Evolutionary conservation across 768 basidiomycete species (phyloP), one percentile per base, ranked within the genome.

Genomic region (Psilocybe cyanescens): DNA sequence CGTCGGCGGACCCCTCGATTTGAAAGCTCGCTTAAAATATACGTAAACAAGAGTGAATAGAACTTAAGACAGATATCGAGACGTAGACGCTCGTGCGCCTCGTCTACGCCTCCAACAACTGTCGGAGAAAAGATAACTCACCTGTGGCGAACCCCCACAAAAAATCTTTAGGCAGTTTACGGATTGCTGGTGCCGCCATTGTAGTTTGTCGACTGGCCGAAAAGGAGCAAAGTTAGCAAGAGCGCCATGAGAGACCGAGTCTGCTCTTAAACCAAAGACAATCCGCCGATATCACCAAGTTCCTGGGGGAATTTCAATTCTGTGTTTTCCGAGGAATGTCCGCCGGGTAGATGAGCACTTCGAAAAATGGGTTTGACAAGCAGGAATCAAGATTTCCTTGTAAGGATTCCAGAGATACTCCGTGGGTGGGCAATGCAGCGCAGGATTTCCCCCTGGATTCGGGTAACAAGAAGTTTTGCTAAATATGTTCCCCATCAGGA

Each of bases 121-220:
- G 31, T n/a, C 19, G 19, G 29, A 33, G 46, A 65, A 67, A 60
- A 44, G 57, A 44, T 28, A 17, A 68, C 84, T 64, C 62, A 85
- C 88, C 86, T 14, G 89, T 90, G 2, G 88, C 87, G 67, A 89
- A 89, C 49, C 87, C 87, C 85, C 87, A 90, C 55, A 89, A 76
- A 70, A 90, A 88, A 68, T 86, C 83, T 57, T 78, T 78, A 30
- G 86, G 81, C 33, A 89, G 74, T 71, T 82, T 83, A 59, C 68
- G 63, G 37, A 68, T 65, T 37, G 72, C 67, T 37, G 71, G 71
- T 62, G 72, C 72, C 48, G 71, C 69, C 77, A 77, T 77, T 69
- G 67, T 41, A 47, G 55, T 53, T 59, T 58, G 50, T 52, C 59
- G 52, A 61, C 65, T 62, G 60, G 65, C 59, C 63, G 67, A 70